Evolutionary conservation across 164 flowering plant genomes (phyloP).

Genomic region (Vitis riparia): DNA sequence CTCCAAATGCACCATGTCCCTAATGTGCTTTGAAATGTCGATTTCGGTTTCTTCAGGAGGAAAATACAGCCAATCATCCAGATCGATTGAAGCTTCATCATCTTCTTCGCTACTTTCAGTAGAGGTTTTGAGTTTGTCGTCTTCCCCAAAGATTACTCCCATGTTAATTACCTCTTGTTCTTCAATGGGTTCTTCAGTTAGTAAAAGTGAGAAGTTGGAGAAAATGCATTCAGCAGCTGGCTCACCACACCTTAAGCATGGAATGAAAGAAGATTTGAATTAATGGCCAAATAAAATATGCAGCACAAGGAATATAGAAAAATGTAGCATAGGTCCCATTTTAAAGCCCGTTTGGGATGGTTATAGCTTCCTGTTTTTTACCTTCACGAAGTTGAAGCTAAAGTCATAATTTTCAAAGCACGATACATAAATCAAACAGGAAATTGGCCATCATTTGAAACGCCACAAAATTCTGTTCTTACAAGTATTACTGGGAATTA

Average conservation of each 20-base stretch:
- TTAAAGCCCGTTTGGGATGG: too few relatives aligned
- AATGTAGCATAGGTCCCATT: too few relatives aligned
- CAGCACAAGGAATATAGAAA: background rate
- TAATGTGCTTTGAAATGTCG: slow-evolving; percentile 80
- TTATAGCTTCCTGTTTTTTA: too few relatives aligned
- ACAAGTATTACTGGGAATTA: too few relatives aligned
- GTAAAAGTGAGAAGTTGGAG: slow-evolving; percentile 72
- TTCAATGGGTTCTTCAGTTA: slow-evolving; percentile 76
- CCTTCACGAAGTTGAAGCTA: too few relatives aligned
- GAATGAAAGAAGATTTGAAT: background rate
- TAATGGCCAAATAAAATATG: background rate
- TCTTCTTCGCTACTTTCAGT: slow-evolving; percentile 25
- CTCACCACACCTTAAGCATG: slow-evolving; percentile 65
- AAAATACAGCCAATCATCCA: slow-evolving; percentile 78
- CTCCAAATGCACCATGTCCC: slow-evolving; percentile 85
- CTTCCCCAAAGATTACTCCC: slow-evolving; percentile 55
- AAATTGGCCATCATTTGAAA: too few relatives aligned
- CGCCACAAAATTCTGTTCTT: too few relatives aligned
- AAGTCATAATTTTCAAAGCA: too few relatives aligned
- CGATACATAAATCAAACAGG: too few relatives aligned
- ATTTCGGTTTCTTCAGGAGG: slow-evolving; percentile 69
- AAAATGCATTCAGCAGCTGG: slow-evolving; percentile 72
- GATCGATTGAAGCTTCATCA: slow-evolving; percentile 53
- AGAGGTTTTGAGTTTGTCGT: slow-evolving; percentile 21
- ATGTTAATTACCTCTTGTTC: slow-evolving; percentile 59